phyloP scores from a whole-genome alignment of 2,329 filamentous ascomycete genomes.

The Talaromyces sp. region DNA sequence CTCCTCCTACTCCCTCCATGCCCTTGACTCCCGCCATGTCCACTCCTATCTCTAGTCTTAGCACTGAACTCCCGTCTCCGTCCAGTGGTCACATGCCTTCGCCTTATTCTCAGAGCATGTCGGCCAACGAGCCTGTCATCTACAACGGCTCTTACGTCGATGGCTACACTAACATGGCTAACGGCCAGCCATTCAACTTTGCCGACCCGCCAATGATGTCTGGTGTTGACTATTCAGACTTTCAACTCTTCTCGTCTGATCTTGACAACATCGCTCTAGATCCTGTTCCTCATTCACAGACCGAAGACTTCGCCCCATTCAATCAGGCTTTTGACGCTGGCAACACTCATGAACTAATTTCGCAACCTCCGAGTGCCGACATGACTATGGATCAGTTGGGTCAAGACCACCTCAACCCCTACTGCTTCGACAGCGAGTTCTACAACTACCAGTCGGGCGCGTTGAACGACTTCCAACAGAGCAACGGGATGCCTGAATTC shows the following conservation, averaged over 20 bases:
- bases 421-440: slow-evolving; percentile 18
- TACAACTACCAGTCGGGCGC: slow-evolving; percentile 5
- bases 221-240: slow-evolving; percentile 11
- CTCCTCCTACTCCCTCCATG: neutral
- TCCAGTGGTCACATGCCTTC: slow-evolving; percentile 16
- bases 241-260: slow-evolving; percentile 15
- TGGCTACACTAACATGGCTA: slow-evolving; percentile 8
- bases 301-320: slow-evolving; percentile 12
- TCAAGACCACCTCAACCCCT: slow-evolving; percentile 12
- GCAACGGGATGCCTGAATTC: slow-evolving; percentile 4
- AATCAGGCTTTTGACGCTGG: slow-evolving; percentile 4
- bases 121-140: neutral
- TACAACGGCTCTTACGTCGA: slow-evolving; percentile 9
- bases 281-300: slow-evolving; percentile 1
- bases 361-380: slow-evolving; percentile 13
- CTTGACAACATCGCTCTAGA: slow-evolving; percentile 11
- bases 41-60: slow-evolving; percentile 16
- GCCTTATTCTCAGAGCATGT: slow-evolving; percentile 9
- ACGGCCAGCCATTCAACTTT: slow-evolving; percentile 12
- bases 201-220: slow-evolving; percentile 12
- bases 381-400: slow-evolving; percentile 16
- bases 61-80: slow-evolving; percentile 15
- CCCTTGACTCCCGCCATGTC: slow-evolving; percentile 18
- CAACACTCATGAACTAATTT: neutral
- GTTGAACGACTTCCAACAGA: slow-evolving; percentile 9